A percentile compares a stretch with the other conserved stretches of the same genome.
Evolutionary conservation across 164 flowering plant genomes (phyloP).

Genomic region (Nelumbo lutea): DNA sequence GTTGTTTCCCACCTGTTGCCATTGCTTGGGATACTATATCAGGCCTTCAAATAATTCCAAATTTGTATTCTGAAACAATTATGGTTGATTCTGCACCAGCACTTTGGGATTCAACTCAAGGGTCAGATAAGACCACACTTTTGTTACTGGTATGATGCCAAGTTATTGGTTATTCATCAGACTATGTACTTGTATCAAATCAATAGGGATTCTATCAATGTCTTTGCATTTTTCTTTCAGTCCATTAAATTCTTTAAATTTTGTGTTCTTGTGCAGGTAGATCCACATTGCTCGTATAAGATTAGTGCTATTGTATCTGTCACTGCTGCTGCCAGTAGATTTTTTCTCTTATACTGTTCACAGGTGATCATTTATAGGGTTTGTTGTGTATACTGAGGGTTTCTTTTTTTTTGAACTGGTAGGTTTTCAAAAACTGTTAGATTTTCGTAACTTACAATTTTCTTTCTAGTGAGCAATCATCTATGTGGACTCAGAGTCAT

Average conservation of each 20-base stretch:
- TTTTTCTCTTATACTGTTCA: slow-evolving; percentile 65
- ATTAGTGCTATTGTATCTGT: slow-evolving; percentile 50
- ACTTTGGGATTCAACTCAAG: slow-evolving; percentile 58
- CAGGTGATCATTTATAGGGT: slow-evolving; percentile 48
- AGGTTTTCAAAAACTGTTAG: no score
- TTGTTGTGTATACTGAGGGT: background rate
- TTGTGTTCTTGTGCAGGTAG: slow-evolving; percentile 57
- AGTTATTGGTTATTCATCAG: background rate
- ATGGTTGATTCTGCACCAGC: slow-evolving; percentile 90
- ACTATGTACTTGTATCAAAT: slow-evolving; percentile 1
- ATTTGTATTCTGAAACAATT: slow-evolving; percentile 62
- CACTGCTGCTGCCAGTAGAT: slow-evolving; percentile 73
- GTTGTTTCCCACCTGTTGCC: slow-evolving; percentile 97
- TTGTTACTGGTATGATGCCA: slow-evolving; percentile 72
- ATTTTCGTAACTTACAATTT: no score
- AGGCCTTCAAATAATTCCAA: slow-evolving; percentile 84
- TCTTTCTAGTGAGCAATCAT: no score
- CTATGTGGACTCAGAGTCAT: no score
- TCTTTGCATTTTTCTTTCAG: background rate
- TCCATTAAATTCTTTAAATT: background rate
- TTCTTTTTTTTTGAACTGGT: background rate
- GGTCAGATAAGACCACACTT: slow-evolving; percentile 66
- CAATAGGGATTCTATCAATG: background rate
- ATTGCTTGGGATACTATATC: slow-evolving; percentile 89
- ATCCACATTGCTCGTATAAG: slow-evolving; percentile 92